Percentiles rank a stretch among this genome's conserved stretches.
Evolutionary conservation across 192 early-diverging fungal genomes (phyloP).

Genomic region (Backusella liffmaniae): DNA sequence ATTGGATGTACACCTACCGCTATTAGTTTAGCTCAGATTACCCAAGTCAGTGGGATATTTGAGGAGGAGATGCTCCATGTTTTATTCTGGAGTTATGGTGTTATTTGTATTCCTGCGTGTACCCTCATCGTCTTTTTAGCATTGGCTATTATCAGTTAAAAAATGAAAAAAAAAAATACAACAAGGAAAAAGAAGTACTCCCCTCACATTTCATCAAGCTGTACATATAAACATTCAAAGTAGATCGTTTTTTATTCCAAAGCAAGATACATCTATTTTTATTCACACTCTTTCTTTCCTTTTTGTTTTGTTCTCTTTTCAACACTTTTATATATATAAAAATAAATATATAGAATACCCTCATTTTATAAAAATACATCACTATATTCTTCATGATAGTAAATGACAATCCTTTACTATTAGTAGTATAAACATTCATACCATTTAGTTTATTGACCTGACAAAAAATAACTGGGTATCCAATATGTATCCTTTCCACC

Average conservation of each 20-base stretch:
- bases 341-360: slow-evolving; percentile 1
- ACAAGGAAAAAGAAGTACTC: neutral
- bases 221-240: neutral
- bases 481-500: slow-evolving; percentile 51
- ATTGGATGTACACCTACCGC: slow-evolving; percentile 67
- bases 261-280: neutral
- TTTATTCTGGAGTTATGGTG: slow-evolving; percentile 67
- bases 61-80: slow-evolving; percentile 66
- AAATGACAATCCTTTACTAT: neutral
- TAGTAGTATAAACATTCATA: neutral
- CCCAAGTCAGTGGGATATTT: slow-evolving; percentile 67
- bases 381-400: neutral
- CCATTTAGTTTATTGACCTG: neutral
- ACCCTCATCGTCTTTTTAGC: slow-evolving; percentile 28
- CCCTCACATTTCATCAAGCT: neutral
- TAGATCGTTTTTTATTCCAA: neutral
- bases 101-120: slow-evolving; percentile 40
- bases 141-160: slow-evolving; percentile 12
- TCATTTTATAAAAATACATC: too few relatives aligned
- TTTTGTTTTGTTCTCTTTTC: neutral
- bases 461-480: slow-evolving; percentile 56
- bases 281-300: neutral
- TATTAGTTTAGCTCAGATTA: slow-evolving; percentile 68
- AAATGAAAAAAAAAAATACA: neutral
- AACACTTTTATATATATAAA: neutral